phyloP scores from a whole-genome alignment of 495 filamentous ascomycete genomes.

The Penicillium arizonense region DNA sequence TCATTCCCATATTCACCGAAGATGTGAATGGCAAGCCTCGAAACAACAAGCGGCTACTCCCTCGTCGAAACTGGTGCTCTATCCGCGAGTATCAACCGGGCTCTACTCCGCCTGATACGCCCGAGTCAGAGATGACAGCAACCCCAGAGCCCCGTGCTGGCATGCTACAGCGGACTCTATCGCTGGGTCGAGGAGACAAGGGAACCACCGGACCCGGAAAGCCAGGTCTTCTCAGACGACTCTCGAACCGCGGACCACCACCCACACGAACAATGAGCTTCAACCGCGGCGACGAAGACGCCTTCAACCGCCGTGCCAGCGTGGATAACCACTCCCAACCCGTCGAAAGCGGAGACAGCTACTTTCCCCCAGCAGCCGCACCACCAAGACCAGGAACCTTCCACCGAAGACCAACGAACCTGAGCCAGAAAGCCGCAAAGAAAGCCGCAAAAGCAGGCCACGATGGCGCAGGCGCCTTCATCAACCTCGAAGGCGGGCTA shows the following conservation, averaged over 20 bases:
- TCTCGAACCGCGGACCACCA: constrained; percentile 43
- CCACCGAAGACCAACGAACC: constrained; percentile 70
- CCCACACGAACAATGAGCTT: constrained; percentile 43
- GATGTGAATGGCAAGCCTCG: constrained; percentile 86
- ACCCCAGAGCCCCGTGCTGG: constrained; percentile 44
- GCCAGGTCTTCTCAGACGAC: constrained; percentile 49
- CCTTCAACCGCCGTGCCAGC: constrained; percentile 33
- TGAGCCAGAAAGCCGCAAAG: constrained; percentile 57
- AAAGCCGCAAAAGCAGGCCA: constrained; percentile 38
- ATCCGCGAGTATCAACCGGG: constrained; percentile 79
- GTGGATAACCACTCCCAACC: constrained; percentile 38
- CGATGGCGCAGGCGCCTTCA: constrained; percentile 39
- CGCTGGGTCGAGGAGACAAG: constrained; percentile 57
- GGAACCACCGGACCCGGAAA: constrained; percentile 28
- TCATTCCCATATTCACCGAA: constrained; percentile 87
- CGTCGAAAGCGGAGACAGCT: constrained; percentile 33
- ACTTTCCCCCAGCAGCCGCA: constrained; percentile 31
- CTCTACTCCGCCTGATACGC: constrained; percentile 65
- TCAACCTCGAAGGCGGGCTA: constrained; percentile 75
- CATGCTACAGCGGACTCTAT: constrained; percentile 57
- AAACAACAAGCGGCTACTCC: constrained; percentile 89
- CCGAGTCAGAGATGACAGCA: constrained; percentile 30
- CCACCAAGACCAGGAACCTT: constrained; percentile 50
- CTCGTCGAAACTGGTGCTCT: constrained; percentile 89
- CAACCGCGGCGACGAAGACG: constrained; percentile 20